Evolutionary conservation across 2,329 filamentous ascomycete species (phyloP).

Genomic region (Alternaria brassicae): DNA sequence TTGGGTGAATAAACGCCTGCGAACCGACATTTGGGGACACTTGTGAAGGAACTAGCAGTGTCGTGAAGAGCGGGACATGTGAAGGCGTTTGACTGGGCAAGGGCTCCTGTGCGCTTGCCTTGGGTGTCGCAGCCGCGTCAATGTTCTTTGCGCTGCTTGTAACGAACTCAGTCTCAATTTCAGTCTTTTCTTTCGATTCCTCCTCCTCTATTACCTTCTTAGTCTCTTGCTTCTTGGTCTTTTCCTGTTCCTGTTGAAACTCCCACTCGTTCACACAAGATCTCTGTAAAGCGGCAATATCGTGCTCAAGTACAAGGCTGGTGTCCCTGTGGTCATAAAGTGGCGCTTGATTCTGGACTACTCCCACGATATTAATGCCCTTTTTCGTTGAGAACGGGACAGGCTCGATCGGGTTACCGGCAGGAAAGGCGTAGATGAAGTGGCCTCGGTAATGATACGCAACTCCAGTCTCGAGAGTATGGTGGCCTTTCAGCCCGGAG

Average conservation of each 20-base stretch:
- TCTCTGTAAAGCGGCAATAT: slow-evolving; percentile 21
- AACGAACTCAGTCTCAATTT: not conserved
- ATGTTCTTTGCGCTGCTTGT: not conserved
- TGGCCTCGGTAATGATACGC: slow-evolving; percentile 45
- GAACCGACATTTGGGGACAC: slow-evolving; percentile 1
- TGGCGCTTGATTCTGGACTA: slow-evolving; percentile 16
- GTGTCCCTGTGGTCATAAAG: slow-evolving; percentile 5
- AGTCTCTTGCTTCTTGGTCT: not conserved
- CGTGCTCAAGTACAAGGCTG: slow-evolving; percentile 12
- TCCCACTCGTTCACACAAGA: slow-evolving; percentile 13
- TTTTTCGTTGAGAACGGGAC: slow-evolving; percentile 28
- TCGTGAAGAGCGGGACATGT: not conserved
- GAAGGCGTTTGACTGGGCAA: not conserved
- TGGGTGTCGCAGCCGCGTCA: not conserved
- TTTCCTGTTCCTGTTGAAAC: slow-evolving; percentile 11
- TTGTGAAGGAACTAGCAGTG: not conserved
- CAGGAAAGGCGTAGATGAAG: slow-evolving; percentile 31
- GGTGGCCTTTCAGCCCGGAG: slow-evolving; percentile 29
- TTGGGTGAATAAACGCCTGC: not conserved
- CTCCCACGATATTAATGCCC: slow-evolving; percentile 25
- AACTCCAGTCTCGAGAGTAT: slow-evolving; percentile 31
- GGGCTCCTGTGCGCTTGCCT: not conserved
- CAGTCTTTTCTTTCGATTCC: not conserved
- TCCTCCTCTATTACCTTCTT: not conserved
- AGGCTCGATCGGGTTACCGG: slow-evolving; percentile 30